Evolutionary conservation across 129 eudicot species (phyloP).

Genomic region (Pulicaria dysenterica): DNA sequence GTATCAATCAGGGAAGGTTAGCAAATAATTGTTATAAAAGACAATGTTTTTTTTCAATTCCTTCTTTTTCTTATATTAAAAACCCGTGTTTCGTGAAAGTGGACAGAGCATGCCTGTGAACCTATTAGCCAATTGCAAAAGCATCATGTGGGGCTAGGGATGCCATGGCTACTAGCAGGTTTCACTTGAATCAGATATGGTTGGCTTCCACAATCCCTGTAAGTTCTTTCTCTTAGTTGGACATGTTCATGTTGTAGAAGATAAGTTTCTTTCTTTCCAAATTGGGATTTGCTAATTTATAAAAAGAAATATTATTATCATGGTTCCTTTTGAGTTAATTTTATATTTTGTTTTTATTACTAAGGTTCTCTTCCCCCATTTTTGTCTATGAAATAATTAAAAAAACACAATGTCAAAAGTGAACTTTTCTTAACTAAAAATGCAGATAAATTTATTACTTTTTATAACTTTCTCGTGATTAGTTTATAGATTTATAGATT

Average conservation of each 20-base stretch:
- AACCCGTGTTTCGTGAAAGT: conserved; percentile 45
- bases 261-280: too few species aligned
- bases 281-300: too few species aligned
- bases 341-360: too few species aligned
- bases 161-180: conserved; percentile 79
- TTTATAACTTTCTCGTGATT: too few species aligned
- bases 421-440: too few species aligned
- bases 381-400: too few species aligned
- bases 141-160: conserved; percentile 81
- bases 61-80: background rate
- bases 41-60: background rate
- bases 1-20: conserved; percentile 72
- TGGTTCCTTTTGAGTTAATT: too few species aligned
- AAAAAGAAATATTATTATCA: too few species aligned
- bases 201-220: conserved; percentile 95
- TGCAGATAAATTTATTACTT: too few species aligned
- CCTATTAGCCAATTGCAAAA: conserved; percentile 59
- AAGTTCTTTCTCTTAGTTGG: conserved; percentile 24
- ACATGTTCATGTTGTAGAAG: background rate
- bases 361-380: too few species aligned
- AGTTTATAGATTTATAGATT: too few species aligned
- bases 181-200: conserved; percentile 85
- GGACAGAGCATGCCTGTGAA: conserved; percentile 68
- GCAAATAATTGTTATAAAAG: conserved; percentile 16
- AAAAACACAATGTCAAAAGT: too few species aligned